These are phyloP conservation scores for Erodium trifolium DNA, from an alignment of 441 rosid species.

Conservation along the genomic window DNA sequence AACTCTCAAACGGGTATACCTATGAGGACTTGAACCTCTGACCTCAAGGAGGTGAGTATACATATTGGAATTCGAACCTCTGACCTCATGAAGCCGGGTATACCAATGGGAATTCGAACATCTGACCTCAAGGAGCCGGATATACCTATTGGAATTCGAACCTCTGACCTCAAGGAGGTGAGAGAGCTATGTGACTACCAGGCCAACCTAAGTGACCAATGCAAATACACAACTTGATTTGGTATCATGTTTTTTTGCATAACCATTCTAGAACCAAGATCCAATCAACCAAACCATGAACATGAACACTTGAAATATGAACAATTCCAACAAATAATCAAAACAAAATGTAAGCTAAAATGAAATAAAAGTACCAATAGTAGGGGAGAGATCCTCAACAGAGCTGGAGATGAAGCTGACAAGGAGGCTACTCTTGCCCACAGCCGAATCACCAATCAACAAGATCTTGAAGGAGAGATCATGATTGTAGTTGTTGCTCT, in stretches of 20 bases:
- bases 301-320: not conserved
- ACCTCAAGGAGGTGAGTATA: no score
- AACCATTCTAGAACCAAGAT: not conserved
- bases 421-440: slow-evolving; percentile 64
- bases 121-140: no score
- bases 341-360: not conserved
- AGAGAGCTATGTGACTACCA: no score
- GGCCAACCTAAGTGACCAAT: no score
- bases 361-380: slow-evolving; percentile 39
- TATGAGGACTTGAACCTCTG: no score
- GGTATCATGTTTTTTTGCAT: not conserved
- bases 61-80: no score
- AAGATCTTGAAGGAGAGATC: slow-evolving; percentile 62
- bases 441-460: slow-evolving; percentile 58
- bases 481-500: slow-evolving; percentile 23
- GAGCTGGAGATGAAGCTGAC: slow-evolving; percentile 48
- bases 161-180: no score
- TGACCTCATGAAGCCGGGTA: no score
- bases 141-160: no score
- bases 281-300: not conserved
- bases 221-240: not conserved
- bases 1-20: no score
- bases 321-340: not conserved
- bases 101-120: no score
- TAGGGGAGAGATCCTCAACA: slow-evolving; percentile 41